Evolutionary conservation across 2,329 filamentous ascomycete genomes (phyloP).

Genomic region (Colletotrichum camelliae): DNA sequence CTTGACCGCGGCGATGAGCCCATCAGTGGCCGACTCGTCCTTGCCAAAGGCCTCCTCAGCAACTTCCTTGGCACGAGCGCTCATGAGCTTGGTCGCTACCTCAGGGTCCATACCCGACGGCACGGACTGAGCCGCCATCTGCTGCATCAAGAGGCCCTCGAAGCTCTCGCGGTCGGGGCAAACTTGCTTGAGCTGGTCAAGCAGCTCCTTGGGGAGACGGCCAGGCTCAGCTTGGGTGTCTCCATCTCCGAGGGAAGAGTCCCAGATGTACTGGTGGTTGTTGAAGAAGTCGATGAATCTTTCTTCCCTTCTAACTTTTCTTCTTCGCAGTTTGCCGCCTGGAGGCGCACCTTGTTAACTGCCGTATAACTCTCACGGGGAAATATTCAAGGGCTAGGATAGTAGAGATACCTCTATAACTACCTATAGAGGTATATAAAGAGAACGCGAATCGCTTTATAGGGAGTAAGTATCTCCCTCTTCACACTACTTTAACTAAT

Average conservation of each 20-base stretch:
- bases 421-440: too few relatives aligned
- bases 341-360: too few relatives aligned
- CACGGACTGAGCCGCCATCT: not conserved
- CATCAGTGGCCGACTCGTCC: not conserved
- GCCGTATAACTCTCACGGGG: too few relatives aligned
- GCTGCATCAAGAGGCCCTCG: not conserved
- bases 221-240: not conserved
- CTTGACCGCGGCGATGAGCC: not conserved
- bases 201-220: not conserved
- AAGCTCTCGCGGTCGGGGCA: not conserved
- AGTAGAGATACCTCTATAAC: too few relatives aligned
- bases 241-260: not conserved
- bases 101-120: not conserved
- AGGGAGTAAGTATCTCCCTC: too few relatives aligned
- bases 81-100: not conserved
- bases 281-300: too few relatives aligned
- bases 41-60: not conserved
- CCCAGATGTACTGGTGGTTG: not conserved
- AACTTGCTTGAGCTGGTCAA: not conserved
- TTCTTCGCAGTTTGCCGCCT: too few relatives aligned
- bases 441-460: too few relatives aligned
- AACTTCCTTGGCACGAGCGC: not conserved
- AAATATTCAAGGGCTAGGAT: too few relatives aligned
- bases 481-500: too few relatives aligned
- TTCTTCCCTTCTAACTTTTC: too few relatives aligned